Conservation (phyloP, 1,284 basidiomycete species). For the Malassezia obtusa region DNA sequence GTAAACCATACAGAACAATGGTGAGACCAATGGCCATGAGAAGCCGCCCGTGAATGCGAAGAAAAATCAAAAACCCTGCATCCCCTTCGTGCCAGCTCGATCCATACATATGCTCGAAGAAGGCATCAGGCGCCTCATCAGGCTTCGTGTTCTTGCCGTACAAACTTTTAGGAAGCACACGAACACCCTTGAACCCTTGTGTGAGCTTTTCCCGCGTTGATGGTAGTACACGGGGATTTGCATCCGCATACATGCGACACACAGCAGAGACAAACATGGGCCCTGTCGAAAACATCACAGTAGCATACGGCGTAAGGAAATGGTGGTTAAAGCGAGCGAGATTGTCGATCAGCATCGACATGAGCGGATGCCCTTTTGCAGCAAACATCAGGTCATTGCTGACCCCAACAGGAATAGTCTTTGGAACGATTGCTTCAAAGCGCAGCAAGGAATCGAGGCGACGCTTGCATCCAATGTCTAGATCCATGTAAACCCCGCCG, state of each 20-base stretch:
- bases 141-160: conserved; percentile 92
- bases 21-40: conserved; percentile 19
- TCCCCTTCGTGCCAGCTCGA: conserved; percentile 66
- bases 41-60: conserved; percentile 35
- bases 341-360: conserved; percentile 81
- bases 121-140: conserved; percentile 74
- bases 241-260: conserved; percentile 36
- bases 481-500: conserved; percentile 90
- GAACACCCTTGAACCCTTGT: conserved; percentile 53
- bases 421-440: conserved; percentile 81
- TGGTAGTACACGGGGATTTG: conserved; percentile 79
- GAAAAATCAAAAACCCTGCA: conserved; percentile 46
- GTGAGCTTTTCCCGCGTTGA: conserved; percentile 71
- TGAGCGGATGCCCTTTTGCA: conserved; percentile 73
- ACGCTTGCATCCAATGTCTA: conserved; percentile 90
- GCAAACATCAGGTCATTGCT: conserved; percentile 96
- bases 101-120: conserved; percentile 80
- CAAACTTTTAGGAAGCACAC: conserved; percentile 80
- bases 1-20: neutral
- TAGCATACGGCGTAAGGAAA: conserved; percentile 91
- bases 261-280: conserved; percentile 50
- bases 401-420: conserved; percentile 76
- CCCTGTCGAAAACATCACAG: conserved; percentile 98
- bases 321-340: conserved; percentile 84
- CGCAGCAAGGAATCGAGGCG: conserved; percentile 76